Base-by-base conservation (phyloP, 139 green algal genomes). In the Coelastrella sp. region DNA sequence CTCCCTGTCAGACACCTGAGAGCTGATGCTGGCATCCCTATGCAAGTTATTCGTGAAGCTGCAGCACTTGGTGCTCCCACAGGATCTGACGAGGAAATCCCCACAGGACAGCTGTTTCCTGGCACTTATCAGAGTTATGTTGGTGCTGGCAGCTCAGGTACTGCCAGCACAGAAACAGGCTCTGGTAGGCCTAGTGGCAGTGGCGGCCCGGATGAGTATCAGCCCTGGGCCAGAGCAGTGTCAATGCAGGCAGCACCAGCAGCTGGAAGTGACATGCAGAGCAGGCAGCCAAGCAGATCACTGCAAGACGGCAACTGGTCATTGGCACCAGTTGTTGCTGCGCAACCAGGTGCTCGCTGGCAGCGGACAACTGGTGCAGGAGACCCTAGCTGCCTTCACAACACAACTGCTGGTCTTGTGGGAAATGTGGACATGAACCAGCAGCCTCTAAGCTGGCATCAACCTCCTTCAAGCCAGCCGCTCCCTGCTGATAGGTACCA, bases 191-290 rank as follows among this genome's bases (percentile, higher is more conserved):
- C 53, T 9, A 64, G 62, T 17, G 62, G 67, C 21, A 63, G 72
- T 64, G 72, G 72, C 11, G 27, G 48, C 53, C 15, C 45, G 43
- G 45, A 40, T 45, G 27, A 50, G 19, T 81, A 81, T 37, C 35
- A 81, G 19, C 73, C 73, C 4, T 81, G 73, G 73, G 73, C 73
- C 5, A 25, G 38, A 17, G 73, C 73, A 37, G 73, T 81, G 27
- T 66, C 50, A 8, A 27, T 50, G 30, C 21, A 67, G 45, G 48
- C 43, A 27, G n/a, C n/a, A n/a, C n/a, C 15, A 34, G 57, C 17
- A 30, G 15, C 17, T 48, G 30, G 41, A 25, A 40, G n/a, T n/a
- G n/a, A n/a, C n/a, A n/a, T n/a, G n/a, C n/a, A n/a, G n/a, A n/a
- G n/a, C n/a, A 34, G 30, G 50, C 32, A 34, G 73, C 13, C 27